Conservation (phyloP, 1,284 basidiomycete genomes). For the Chalciporus sp. region DNA sequence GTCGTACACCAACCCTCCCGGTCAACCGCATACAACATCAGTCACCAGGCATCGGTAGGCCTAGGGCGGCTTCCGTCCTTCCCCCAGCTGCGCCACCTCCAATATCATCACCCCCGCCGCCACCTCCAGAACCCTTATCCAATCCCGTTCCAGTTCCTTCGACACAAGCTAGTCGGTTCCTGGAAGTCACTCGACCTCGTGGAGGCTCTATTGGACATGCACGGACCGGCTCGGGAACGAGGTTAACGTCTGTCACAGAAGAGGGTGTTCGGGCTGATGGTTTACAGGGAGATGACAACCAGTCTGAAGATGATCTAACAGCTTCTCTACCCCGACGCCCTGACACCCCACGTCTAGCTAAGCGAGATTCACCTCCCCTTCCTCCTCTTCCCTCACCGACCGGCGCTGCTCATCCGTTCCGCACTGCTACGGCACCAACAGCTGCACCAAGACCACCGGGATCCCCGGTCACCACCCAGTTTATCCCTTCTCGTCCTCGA, state of each 20-base stretch:
- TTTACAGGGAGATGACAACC: slow-evolving; percentile 26
- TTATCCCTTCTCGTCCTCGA: slow-evolving; percentile 50
- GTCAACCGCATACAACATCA: slow-evolving; percentile 32
- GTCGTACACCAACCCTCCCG: slow-evolving; percentile 31
- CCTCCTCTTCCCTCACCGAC: slow-evolving; percentile 63
- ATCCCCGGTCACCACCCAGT: slow-evolving; percentile 45
- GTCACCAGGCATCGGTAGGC: slow-evolving; percentile 36
- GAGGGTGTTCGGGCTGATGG: slow-evolving; percentile 48
- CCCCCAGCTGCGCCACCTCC: slow-evolving; percentile 71
- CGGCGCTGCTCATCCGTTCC: slow-evolving; percentile 29
- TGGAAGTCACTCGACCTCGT: slow-evolving; percentile 46
- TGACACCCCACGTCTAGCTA: slow-evolving; percentile 42
- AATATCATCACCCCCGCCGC: slow-evolving; percentile 59
- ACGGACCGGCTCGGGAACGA: slow-evolving; percentile 57
- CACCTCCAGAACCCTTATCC: slow-evolving; percentile 46
- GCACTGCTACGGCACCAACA: slow-evolving; percentile 32
- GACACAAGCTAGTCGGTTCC: slow-evolving; percentile 33
- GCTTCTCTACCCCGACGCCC: slow-evolving; percentile 31
- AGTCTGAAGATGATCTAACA: slow-evolving; percentile 34
- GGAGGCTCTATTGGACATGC: slow-evolving; percentile 54
- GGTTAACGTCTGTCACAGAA: slow-evolving; percentile 62
- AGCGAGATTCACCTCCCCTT: slow-evolving; percentile 62
- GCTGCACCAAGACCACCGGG: slow-evolving; percentile 41
- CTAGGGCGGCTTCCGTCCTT: slow-evolving; percentile 59
- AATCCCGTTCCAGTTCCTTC: slow-evolving; percentile 28